These are phyloP conservation scores for Russula vinacea DNA, from an alignment of 768 basidiomycete genomes.

Conservation along the genomic window DNA sequence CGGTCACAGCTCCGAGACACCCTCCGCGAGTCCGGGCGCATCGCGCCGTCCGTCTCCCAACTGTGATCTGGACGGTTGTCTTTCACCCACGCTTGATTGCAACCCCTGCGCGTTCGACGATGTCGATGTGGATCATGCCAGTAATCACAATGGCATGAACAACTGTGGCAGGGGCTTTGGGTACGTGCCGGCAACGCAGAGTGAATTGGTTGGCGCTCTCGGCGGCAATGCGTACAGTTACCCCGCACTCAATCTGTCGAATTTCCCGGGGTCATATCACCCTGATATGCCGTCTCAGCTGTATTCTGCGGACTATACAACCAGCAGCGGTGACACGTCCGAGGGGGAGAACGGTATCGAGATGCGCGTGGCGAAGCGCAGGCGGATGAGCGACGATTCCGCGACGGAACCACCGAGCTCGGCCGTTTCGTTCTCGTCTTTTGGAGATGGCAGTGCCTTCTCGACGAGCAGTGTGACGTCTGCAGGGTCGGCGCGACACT, in stretches of 20 bases:
- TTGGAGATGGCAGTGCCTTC: conserved; percentile 46
- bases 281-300: conserved; percentile 64
- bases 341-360: conserved; percentile 40
- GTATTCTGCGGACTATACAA: conserved; percentile 54
- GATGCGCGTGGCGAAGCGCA: conserved; percentile 57
- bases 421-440: conserved; percentile 58
- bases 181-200: conserved; percentile 39
- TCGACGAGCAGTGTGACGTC: conserved; percentile 46
- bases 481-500: conserved; percentile 56
- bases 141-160: conserved; percentile 47
- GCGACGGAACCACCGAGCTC: conserved; percentile 55
- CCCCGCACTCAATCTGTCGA: conserved; percentile 41
- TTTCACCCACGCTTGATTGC: conserved; percentile 66
- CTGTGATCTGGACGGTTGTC: conserved; percentile 39
- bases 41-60: conserved; percentile 71
- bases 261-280: conserved; percentile 70
- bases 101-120: conserved; percentile 32
- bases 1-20: conserved; percentile 57
- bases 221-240: conserved; percentile 37
- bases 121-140: conserved; percentile 35
- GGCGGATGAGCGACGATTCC: conserved; percentile 63
- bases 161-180: conserved; percentile 36
- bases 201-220: conserved; percentile 52
- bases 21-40: conserved; percentile 70
- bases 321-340: conserved; percentile 46